These are phyloP conservation scores for Penicillium griseofulvum DNA, from an alignment of 2,329 filamentous ascomycete species.

Conservation along the genomic window DNA sequence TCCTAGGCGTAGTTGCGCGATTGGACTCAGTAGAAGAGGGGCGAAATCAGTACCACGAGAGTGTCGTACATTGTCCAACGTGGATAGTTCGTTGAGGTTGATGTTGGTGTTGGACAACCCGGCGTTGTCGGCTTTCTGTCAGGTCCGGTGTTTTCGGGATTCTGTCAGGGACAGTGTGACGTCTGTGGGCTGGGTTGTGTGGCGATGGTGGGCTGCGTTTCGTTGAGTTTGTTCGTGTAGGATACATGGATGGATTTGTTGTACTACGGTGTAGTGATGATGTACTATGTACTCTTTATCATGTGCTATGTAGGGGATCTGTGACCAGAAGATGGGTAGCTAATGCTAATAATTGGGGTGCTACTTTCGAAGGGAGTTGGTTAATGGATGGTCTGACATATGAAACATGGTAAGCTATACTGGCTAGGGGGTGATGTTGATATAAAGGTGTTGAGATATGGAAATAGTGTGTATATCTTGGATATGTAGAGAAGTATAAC, in stretches of 20 bases:
- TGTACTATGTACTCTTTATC: neutral
- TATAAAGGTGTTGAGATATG: neutral
- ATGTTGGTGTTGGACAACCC: slow-evolving; percentile 46
- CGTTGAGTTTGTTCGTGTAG: neutral
- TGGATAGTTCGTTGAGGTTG: slow-evolving; percentile 35
- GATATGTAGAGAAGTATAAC: neutral
- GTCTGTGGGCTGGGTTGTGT: neutral
- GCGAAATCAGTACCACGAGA: neutral
- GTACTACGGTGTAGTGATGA: neutral
- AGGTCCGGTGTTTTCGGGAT: slow-evolving; percentile 42
- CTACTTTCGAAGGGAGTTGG: neutral
- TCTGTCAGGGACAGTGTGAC: slow-evolving; percentile 5
- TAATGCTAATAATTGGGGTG: neutral
- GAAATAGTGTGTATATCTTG: neutral
- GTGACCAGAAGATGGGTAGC: neutral
- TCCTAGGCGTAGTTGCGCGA: neutral
- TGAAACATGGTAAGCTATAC: neutral
- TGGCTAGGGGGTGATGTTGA: neutral
- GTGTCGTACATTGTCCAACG: neutral
- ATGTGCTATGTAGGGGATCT: neutral
- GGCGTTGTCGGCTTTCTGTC: slow-evolving; percentile 38
- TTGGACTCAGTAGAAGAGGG: neutral
- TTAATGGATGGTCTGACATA: neutral
- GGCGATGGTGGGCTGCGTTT: neutral
- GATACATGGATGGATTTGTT: neutral